Base-by-base conservation (phyloP, 75 land plant species). In the Adiantum capillusveneris region DNA sequence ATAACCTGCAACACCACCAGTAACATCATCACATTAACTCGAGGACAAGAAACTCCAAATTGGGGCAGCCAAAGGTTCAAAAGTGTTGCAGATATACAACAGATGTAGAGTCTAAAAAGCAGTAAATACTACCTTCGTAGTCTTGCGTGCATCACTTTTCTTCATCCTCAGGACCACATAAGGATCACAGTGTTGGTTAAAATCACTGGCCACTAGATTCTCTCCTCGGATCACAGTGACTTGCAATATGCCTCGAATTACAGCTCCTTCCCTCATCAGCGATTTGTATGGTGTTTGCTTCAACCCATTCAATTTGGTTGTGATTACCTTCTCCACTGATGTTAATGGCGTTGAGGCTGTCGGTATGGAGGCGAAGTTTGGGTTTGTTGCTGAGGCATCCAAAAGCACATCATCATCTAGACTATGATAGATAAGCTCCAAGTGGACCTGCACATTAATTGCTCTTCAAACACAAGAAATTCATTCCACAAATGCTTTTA, bases 1-100 rank as follows among this genome's bases (percentile, higher is more conserved):
- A 95, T 65, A 59, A 95, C 97, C 99, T 90, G 79, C 57, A 59
- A 45, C n/a, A n/a, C n/a, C n/a, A n/a, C n/a, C n/a, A n/a, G n/a
- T n/a, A n/a, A n/a, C n/a, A n/a, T n/a, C n/a, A n/a, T n/a, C n/a
- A 55, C 26, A 36, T 1, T 45, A 52, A 17, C 29, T 2, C 31
- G 44, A 13, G 0, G 11, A 16, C 28, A 73, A 20, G 51, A 25
- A 41, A 41, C 12, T 44, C 13, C 9, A 30, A 26, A 43, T 24
- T 9, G n/a, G 12, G 11, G 41, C n/a, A n/a, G n/a, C n/a, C n/a
- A n/a, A n/a, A n/a, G n/a, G n/a, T n/a, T n/a, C n/a, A n/a, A n/a
- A n/a, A n/a, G n/a, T n/a, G n/a, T n/a, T n/a, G n/a, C n/a, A n/a
- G n/a, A n/a, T n/a, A n/a, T n/a, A n/a, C n/a, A n/a, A n/a, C n/a